Base-by-base conservation (phyloP, 257 asterid genomes). In the Apocynum venetum region DNA sequence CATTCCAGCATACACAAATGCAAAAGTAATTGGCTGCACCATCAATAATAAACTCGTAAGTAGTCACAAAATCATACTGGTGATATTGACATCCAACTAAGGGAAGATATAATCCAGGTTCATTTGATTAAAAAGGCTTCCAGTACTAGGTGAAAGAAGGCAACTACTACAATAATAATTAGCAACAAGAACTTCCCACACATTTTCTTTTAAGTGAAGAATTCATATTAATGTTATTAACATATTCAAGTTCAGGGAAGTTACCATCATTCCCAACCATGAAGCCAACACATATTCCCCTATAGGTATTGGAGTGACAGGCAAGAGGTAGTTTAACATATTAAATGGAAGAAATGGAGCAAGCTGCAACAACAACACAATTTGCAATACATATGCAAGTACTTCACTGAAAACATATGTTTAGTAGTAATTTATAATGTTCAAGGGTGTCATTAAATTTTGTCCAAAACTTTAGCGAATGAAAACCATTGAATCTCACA, bases 221-320 rank as follows among this genome's bases (percentile, higher is more conserved):
- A 65, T 36, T 35, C 46, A 15, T 19, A 35, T 6, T 12, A 11
- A 52, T 56, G 6, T 40, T 36, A 36, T 41, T 36, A 36, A 64
- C 2, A 47, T 20, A 38, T 6, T 40, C 5, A 65, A 41, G 59
- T 51, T 40, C 41, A 53, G 25, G 17, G 19, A 25, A 76, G 81
- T 53, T 87, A 96, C 99, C 98, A 96, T 90, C 99, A 96, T 96
- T 82, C 99, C 99, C 87, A 96, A 82, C 99, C 99, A 96, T 64
- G 99, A 89, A n/a, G n/a, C n/a, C n/a, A n/a, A n/a, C n/a, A n/a
- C n/a, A n/a, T n/a, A n/a, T n/a, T n/a, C n/a, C n/a, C n/a, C n/a
- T n/a, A n/a, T n/a, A n/a, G n/a, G n/a, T n/a, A n/a, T n/a, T n/a
- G n/a, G n/a, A n/a, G n/a, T n/a, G n/a, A n/a, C n/a, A n/a, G n/a